These are phyloP conservation scores for Lecanoromycetidae sp. DNA, from an alignment of 2,329 filamentous ascomycete species.

Conservation along the genomic window DNA sequence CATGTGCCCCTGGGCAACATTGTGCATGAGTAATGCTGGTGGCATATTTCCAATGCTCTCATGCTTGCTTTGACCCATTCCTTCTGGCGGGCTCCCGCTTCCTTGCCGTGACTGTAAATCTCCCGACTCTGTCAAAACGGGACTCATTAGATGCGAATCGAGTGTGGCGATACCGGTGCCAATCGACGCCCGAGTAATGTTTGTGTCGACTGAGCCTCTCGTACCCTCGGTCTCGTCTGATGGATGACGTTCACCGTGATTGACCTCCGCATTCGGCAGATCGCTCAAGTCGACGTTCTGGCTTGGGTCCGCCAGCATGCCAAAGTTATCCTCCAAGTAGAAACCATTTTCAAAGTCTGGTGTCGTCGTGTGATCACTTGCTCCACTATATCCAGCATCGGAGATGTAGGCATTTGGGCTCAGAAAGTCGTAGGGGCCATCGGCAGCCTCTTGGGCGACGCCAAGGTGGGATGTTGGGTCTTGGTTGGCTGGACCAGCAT, in stretches of 20 bases:
- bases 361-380: conserved; percentile 24
- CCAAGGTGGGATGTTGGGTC: conserved; percentile 1
- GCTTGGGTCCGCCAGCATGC: conserved; percentile 16
- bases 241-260: background rate
- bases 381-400: conserved; percentile 23
- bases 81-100: conserved; percentile 10
- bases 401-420: conserved; percentile 20
- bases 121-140: conserved; percentile 24
- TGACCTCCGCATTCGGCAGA: no score
- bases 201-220: background rate
- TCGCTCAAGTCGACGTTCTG: conserved; percentile 13
- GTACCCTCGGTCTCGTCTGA: background rate
- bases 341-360: conserved; percentile 19
- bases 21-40: background rate
- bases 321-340: conserved; percentile 19
- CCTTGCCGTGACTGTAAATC: conserved; percentile 22
- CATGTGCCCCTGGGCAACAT: background rate
- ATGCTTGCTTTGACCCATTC: background rate
- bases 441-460: background rate
- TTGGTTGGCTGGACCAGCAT: background rate
- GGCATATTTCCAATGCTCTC: background rate
- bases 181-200: conserved; percentile 3
- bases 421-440: conserved; percentile 22
- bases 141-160: conserved; percentile 26
- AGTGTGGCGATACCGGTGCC: conserved; percentile 13